Evolutionary conservation across 371 early-diverging fungal species (phyloP).

Genomic region (Encephalitozoon hellem): DNA sequence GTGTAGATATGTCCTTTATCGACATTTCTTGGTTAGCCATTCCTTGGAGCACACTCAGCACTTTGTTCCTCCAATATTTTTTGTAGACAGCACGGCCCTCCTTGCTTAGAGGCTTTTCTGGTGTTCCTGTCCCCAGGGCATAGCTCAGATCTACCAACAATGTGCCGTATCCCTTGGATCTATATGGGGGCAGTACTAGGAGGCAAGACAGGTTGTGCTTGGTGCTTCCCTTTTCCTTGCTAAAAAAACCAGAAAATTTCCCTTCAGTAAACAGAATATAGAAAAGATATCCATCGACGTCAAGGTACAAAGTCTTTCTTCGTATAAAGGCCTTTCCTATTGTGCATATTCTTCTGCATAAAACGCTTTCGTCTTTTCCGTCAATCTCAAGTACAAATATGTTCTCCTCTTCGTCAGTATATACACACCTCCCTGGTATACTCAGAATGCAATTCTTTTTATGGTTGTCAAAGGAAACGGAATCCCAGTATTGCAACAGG

Average conservation of each 20-base stretch:
- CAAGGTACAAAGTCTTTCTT: constrained; percentile 56
- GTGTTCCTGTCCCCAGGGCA: constrained; percentile 39
- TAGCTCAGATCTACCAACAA: constrained; percentile 59
- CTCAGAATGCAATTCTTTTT: constrained; percentile 32
- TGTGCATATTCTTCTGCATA: constrained; percentile 48
- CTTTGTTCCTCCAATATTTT: constrained; percentile 55
- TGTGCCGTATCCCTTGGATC: constrained; percentile 48
- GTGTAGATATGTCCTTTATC: constrained; percentile 33
- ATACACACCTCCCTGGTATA: constrained; percentile 30
- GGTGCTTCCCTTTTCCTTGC: constrained; percentile 42
- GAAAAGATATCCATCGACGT: constrained; percentile 56
- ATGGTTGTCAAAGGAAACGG: constrained; percentile 29
- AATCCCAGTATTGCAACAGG: constrained; percentile 23
- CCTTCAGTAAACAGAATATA: constrained; percentile 38
- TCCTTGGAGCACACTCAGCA: constrained; percentile 23
- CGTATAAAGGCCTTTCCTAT: constrained; percentile 54
- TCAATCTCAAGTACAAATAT: constrained; percentile 41
- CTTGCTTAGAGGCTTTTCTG: constrained; percentile 57
- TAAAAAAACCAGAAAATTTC: constrained; percentile 56
- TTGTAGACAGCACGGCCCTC: constrained; percentile 43
- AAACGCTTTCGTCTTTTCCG: constrained; percentile 19
- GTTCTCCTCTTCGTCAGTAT: constrained; percentile 18
- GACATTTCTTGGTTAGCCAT: background rate
- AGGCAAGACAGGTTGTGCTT: constrained; percentile 58
- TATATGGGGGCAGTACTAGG: constrained; percentile 52